Conservation (phyloP, 2,329 filamentous ascomycete species). For the Eutypella sp. region DNA sequence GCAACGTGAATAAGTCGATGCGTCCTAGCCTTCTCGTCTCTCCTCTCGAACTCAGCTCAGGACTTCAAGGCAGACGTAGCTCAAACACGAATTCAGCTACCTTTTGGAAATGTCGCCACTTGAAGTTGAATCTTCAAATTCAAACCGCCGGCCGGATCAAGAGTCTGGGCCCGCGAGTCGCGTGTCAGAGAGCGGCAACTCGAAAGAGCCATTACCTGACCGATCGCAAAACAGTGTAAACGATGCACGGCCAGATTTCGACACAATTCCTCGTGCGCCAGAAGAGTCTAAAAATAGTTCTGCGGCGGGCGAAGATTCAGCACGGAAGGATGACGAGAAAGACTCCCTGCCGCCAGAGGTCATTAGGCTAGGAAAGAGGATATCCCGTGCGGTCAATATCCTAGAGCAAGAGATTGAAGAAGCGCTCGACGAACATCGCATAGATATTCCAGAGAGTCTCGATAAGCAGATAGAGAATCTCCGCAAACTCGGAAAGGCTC, state of each 20-base stretch:
- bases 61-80: no score
- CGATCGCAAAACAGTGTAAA: neutral
- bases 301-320: neutral
- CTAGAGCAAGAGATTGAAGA: neutral
- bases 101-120: no score
- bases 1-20: no score
- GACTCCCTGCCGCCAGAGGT: neutral
- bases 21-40: no score
- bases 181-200: no score
- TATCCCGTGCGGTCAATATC: neutral
- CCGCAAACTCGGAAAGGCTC: neutral
- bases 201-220: neutral
- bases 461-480: neutral
- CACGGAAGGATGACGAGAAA: neutral
- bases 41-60: no score
- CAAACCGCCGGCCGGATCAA: no score
- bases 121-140: neutral
- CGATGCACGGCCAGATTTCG: no score
- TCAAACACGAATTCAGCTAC: no score
- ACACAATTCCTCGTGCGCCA: no score
- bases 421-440: neutral
- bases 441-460: neutral
- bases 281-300: no score
- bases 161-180: no score
- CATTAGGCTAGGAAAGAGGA: neutral